Base-by-base conservation (phyloP, 495 filamentous ascomycete species). In the Oidiodendron maius region DNA sequence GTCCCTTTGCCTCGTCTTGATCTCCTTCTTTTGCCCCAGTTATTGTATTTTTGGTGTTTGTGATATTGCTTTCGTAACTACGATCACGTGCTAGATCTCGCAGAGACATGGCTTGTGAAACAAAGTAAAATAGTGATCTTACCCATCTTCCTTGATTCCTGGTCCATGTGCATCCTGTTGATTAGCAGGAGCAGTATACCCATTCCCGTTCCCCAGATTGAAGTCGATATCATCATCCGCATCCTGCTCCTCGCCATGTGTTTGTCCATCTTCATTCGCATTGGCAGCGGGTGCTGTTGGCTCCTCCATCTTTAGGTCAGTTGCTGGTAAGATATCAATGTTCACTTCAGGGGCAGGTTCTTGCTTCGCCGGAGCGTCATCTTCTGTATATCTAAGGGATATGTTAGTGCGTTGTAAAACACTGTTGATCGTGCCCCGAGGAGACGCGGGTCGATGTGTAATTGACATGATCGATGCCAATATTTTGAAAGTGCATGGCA, bases 111-210 rank as follows among this genome's bases (percentile, higher is more conserved):
- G 11, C n/a, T 50, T 39, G 21, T 3, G 52, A 49, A 61, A 58
- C 62, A 58, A 65, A 51, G n/a, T n/a, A 50, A 48, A 57, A 40
- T 32, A 2, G 25, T 18, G 16, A 41, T 90, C 94, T 96, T 84
- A 98, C 93, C 93, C 93, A 64, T 98, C 93, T 81, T 98, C 93
- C 69, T 97, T 97, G 42, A 95, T 89, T 57, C 88, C 83, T 51
- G n/a, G 61, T 23, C 56, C 52, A 52, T 61, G 55, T 16, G 45
- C 18, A 21, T 61, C 55, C 39, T 59, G 44, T 3, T 42, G 17
- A 11, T 23, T 13, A 22, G 43, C 23, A 21, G 56, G 35, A 26
- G 64, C 50, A 57, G 70, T 55, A 46, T 61, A 56, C 50, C 55
- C 54, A 39, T 57, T 60, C 21, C 69, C 74, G 38, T 72, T 70